A percentile compares a stretch with the other conserved stretches of the same genome.
phyloP scores from a whole-genome alignment of 805 yeast genomes.

The Cyberlindnera nakhonratchasimensis region DNA sequence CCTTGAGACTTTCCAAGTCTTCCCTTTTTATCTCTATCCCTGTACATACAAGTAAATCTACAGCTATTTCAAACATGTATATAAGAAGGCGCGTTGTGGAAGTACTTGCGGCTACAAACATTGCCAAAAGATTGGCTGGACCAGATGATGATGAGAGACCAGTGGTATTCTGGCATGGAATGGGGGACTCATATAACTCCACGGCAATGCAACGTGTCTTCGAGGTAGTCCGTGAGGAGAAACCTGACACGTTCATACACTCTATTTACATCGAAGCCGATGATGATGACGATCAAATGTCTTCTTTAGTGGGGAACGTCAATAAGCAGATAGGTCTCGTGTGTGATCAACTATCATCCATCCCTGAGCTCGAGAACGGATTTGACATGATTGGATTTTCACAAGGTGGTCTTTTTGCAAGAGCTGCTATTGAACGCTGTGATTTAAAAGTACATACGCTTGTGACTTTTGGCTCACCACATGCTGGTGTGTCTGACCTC shows the following conservation, averaged over 20 bases:
- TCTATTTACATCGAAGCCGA: constrained; percentile 50
- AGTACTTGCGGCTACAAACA: constrained; percentile 19
- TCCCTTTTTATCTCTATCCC: too few species aligned
- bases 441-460: constrained; percentile 43
- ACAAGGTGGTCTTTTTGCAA: constrained; percentile 79
- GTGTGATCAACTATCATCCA: constrained; percentile 48
- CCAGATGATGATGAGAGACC: constrained; percentile 33
- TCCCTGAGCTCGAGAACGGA: constrained; percentile 48
- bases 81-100: constrained; percentile 17
- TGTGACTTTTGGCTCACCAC: constrained; percentile 80
- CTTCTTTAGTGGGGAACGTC: constrained; percentile 57
- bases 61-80: constrained; percentile 14
- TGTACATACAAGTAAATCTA: too few species aligned
- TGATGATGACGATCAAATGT: constrained; percentile 48
- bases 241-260: constrained; percentile 52
- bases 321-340: constrained; percentile 51
- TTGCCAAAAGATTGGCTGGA: constrained; percentile 17
- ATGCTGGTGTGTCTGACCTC: constrained; percentile 67
- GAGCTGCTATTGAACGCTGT: constrained; percentile 65
- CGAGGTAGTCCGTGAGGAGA: constrained; percentile 37
- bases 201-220: constrained; percentile 49
- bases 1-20: too few species aligned
- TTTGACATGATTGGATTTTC: constrained; percentile 77
- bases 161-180: constrained; percentile 80
- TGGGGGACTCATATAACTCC: constrained; percentile 73